phyloP scores from a whole-genome alignment of 75 land plant genomes.

The Larix kaempferi region DNA sequence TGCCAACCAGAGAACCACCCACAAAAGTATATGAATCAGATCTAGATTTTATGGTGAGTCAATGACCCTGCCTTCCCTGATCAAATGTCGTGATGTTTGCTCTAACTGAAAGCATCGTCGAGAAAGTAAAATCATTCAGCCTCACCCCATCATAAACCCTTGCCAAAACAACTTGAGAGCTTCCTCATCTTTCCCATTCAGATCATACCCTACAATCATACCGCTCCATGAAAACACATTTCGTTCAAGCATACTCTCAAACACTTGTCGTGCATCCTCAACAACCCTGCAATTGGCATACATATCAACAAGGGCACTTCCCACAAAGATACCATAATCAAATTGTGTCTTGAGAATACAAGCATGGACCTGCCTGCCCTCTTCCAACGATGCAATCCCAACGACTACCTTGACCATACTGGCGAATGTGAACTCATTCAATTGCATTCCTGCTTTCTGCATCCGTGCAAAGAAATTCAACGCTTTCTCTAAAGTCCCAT shows the following conservation, averaged over 20 bases:
- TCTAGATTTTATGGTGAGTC: constrained; percentile 32
- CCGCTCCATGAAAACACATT: constrained; percentile 63
- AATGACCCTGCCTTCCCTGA: constrained; percentile 55
- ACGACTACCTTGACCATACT: constrained; percentile 55
- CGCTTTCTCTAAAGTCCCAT: constrained; percentile 38
- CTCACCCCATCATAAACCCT: constrained; percentile 22
- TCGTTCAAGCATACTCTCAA: constrained; percentile 37
- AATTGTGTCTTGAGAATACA: constrained; percentile 34
- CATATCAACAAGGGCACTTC: constrained; percentile 66
- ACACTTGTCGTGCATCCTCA: constrained; percentile 35
- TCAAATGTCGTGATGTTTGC: constrained; percentile 37
- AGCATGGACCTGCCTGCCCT: constrained; percentile 52
- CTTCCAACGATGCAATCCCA: constrained; percentile 24
- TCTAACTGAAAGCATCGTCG: constrained; percentile 44
- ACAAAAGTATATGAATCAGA: constrained; percentile 23
- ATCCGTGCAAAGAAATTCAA: constrained; percentile 33
- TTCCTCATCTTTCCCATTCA: constrained; percentile 49
- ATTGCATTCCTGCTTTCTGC: constrained; percentile 26
- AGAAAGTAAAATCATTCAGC: constrained; percentile 27
- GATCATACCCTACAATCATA: constrained; percentile 52
- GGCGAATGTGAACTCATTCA: constrained; percentile 46
- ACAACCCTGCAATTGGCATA: constrained; percentile 55
- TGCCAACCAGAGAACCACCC: constrained; percentile 32
- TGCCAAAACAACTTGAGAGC: constrained; percentile 32
- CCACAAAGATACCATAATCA: constrained; percentile 39